Conservation (phyloP, 179 eudicot species). For the Actinidia chinensis region DNA sequence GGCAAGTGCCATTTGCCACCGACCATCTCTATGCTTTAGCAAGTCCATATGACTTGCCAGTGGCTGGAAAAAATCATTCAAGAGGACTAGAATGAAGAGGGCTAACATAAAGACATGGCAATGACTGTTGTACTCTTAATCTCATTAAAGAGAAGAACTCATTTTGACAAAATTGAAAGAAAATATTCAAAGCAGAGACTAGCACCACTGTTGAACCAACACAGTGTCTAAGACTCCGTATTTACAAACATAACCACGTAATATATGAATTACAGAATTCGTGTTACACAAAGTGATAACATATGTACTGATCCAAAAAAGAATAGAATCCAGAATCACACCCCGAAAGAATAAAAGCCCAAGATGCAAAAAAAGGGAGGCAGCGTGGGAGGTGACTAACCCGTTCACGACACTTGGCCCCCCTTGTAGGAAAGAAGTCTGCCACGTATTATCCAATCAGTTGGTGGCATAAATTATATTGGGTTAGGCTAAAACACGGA, state of each 20-base stretch:
- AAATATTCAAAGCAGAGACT: background rate
- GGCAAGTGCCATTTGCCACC: too few relatives aligned
- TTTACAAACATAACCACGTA: background rate
- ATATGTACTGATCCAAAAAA: background rate
- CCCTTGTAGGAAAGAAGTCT: background rate
- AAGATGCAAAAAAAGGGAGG: slow-evolving; percentile 1
- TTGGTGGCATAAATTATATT: background rate
- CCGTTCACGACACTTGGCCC: background rate
- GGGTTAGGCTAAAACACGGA: background rate
- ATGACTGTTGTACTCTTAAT: background rate
- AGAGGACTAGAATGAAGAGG: too few relatives aligned
- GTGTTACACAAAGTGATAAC: too few relatives aligned
- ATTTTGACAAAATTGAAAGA: background rate
- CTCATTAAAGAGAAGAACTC: background rate
- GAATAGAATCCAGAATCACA: background rate
- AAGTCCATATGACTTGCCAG: too few relatives aligned
- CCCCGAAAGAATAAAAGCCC: background rate
- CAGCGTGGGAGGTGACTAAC: background rate
- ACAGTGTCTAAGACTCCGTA: too few relatives aligned
- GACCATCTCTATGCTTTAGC: too few relatives aligned
- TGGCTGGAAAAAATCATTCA: too few relatives aligned
- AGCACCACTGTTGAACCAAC: background rate
- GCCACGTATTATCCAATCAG: background rate
- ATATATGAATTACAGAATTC: background rate
- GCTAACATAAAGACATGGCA: too few relatives aligned